These are phyloP conservation scores for Solanum raphanifolium DNA, from an alignment of 257 asterid species.

Conservation along the genomic window DNA sequence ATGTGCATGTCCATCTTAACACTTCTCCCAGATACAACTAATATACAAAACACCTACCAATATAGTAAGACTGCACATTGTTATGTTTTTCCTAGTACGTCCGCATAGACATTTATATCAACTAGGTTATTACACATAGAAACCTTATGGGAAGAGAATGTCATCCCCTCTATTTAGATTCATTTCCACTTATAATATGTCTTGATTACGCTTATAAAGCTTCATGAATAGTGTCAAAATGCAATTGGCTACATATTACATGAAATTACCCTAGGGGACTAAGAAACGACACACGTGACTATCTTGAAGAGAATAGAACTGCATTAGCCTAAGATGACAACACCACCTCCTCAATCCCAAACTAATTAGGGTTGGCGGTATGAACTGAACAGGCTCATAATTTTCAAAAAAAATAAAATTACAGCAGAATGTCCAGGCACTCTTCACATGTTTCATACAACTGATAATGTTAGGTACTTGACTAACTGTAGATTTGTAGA, in stretches of 20 bases:
- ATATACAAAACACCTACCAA: not conserved
- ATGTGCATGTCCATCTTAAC: not conserved
- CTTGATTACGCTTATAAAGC: not conserved
- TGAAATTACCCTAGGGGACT: not conserved
- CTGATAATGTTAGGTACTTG: not conserved
- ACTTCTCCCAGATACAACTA: not conserved
- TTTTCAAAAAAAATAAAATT: not conserved
- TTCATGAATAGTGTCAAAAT: not conserved
- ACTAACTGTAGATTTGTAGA: not conserved
- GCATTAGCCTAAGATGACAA: not conserved
- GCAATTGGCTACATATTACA: not conserved
- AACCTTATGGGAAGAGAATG: not conserved
- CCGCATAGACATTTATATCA: not conserved
- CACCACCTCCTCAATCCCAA: not conserved
- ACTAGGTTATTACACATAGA: not conserved
- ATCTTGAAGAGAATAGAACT: not conserved
- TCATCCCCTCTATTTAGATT: not conserved
- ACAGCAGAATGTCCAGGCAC: not conserved
- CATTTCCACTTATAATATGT: not conserved
- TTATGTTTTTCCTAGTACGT: not conserved
- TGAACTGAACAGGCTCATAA: not conserved
- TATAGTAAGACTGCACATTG: not conserved
- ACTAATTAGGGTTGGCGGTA: not conserved
- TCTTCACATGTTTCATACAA: not conserved
- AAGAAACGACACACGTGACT: not conserved